Conservation (phyloP, 176 grass and related monocot genomes). For the Triticum turgidum region DNA sequence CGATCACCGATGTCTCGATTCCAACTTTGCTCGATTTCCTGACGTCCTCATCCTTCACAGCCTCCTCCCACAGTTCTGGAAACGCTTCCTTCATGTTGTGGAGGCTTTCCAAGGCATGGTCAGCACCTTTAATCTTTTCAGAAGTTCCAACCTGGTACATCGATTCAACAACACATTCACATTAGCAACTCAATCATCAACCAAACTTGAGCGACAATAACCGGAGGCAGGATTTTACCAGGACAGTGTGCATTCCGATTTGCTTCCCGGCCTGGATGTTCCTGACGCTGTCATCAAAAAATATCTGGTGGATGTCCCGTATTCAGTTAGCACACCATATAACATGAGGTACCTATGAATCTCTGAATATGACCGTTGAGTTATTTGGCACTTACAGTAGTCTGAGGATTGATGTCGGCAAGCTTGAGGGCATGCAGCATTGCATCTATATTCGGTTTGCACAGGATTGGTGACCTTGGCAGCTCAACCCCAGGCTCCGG, state of each 20-base stretch:
- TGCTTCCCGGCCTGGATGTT: constrained; percentile 82
- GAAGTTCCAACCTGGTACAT: constrained; percentile 68
- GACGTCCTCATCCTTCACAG: constrained; percentile 66
- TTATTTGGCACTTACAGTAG: constrained; percentile 52
- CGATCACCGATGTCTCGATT: constrained; percentile 72
- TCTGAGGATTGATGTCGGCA: constrained; percentile 65
- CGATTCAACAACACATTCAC: neutral
- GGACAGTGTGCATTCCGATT: constrained; percentile 60
- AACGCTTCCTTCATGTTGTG: constrained; percentile 87
- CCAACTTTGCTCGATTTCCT: constrained; percentile 60
- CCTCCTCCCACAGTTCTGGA: constrained; percentile 83
- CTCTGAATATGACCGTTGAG: neutral
- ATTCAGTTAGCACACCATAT: neutral
- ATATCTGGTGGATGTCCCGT: constrained; percentile 50
- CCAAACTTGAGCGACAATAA: neutral
- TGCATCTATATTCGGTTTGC: constrained; percentile 77
- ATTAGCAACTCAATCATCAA: neutral
- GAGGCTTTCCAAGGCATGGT: constrained; percentile 75
- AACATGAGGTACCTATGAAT: neutral
- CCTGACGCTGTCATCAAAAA: constrained; percentile 77
- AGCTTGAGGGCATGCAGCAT: constrained; percentile 68
- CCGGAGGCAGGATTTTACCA: constrained; percentile 32
- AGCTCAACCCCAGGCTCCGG: constrained; percentile 48
- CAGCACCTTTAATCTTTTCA: constrained; percentile 71
- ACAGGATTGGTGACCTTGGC: constrained; percentile 67